Conservation (phyloP, 2,329 filamentous ascomycete species). For the Colletotrichum camelliae region DNA sequence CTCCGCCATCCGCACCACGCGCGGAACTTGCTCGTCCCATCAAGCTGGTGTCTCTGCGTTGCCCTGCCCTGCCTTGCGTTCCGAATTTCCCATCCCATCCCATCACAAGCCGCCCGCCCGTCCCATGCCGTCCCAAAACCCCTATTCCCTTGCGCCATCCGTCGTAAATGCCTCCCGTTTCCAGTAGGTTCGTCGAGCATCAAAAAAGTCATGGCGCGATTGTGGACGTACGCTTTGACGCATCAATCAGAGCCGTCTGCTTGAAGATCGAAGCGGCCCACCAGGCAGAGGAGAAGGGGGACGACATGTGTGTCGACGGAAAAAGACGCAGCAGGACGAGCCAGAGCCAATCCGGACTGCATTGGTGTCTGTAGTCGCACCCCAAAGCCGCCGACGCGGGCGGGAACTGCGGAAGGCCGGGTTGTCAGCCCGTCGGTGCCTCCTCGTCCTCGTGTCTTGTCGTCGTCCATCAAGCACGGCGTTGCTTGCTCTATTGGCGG, state of each 20-base stretch:
- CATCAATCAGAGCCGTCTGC: background rate
- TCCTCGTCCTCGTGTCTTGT: background rate
- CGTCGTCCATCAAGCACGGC: background rate
- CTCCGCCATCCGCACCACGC: background rate
- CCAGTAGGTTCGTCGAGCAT: conserved; percentile 10
- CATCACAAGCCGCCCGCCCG: background rate
- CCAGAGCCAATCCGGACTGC: background rate
- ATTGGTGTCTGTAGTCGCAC: background rate
- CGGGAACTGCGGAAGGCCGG: conserved; percentile 10
- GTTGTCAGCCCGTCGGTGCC: background rate
- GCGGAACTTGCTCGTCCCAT: conserved; percentile 11
- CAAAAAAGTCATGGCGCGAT: conserved; percentile 12
- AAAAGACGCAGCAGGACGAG: background rate
- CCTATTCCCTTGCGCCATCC: background rate
- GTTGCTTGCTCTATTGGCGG: conserved; percentile 10
- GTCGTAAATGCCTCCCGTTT: background rate
- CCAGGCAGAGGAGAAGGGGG: background rate
- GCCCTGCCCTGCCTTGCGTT: background rate
- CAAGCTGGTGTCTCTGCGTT: background rate
- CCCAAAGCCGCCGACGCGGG: background rate
- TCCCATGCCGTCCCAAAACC: background rate
- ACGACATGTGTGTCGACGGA: background rate
- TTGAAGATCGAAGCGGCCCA: background rate
- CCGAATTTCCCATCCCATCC: background rate
- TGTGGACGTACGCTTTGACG: background rate